Evolutionary conservation across 2,329 filamentous ascomycete genomes (phyloP).

Genomic region (Beauveria asiatica): DNA sequence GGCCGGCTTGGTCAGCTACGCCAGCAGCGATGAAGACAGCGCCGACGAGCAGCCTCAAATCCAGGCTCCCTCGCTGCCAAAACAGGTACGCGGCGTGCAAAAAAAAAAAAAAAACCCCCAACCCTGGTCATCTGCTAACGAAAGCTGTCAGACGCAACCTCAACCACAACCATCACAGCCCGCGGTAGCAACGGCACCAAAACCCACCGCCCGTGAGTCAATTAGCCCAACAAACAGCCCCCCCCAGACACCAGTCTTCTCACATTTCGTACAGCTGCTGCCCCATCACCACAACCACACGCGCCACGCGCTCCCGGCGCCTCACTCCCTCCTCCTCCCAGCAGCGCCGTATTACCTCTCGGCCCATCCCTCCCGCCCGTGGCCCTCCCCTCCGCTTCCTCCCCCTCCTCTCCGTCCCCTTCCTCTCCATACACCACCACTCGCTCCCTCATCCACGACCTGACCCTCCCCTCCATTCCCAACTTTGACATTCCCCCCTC

Average conservation of each 20-base stretch:
- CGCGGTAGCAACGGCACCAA: not conserved
- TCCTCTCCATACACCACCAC: conserved; percentile 60
- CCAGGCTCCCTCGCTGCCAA: not conserved
- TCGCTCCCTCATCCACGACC: conserved; percentile 56
- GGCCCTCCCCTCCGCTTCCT: conserved; percentile 8
- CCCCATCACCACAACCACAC: conserved; percentile 4
- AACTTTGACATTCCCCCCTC: conserved; percentile 69
- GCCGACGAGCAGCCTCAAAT: conserved; percentile 16
- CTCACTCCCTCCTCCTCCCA: conserved; percentile 16
- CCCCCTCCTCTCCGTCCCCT: conserved; percentile 21
- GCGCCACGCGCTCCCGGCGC: conserved; percentile 10
- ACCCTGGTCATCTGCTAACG: not conserved
- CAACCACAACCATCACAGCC: not conserved
- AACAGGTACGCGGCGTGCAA: not conserved
- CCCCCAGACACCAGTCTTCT: too few relatives aligned
- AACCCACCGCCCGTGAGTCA: not conserved
- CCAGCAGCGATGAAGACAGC: conserved; percentile 44
- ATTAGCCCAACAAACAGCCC: not conserved
- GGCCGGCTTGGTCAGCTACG: conserved; percentile 41
- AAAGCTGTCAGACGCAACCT: not conserved
- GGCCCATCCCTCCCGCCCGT: conserved; percentile 31
- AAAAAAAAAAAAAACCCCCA: too few relatives aligned
- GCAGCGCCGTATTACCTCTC: conserved; percentile 23
- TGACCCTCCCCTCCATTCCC: conserved; percentile 64
- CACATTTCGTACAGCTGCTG: too few relatives aligned